Conservation (phyloP, 768 basidiomycete genomes). For the Boletales sp. region DNA sequence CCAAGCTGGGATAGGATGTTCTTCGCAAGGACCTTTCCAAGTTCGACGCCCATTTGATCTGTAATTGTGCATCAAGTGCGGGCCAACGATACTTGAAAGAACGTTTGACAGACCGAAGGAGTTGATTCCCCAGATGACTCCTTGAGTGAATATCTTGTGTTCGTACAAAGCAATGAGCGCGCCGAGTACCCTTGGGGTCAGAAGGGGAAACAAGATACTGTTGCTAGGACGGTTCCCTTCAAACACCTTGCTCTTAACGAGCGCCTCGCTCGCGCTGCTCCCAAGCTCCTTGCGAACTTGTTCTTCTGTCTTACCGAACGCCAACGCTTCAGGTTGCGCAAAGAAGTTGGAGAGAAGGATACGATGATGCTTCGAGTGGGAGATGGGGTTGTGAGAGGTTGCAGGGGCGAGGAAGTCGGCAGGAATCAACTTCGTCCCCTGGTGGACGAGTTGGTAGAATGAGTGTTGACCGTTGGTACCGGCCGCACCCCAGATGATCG, state of each 20-base stretch:
- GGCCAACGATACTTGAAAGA: not conserved
- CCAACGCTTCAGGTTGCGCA: constrained; percentile 95
- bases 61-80: constrained; percentile 1
- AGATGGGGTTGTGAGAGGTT: constrained; percentile 87
- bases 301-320: constrained; percentile 95
- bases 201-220: constrained; percentile 89
- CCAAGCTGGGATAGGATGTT: constrained; percentile 87
- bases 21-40: constrained; percentile 97
- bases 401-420: constrained; percentile 91
- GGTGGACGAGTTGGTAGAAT: constrained; percentile 97
- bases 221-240: constrained; percentile 97
- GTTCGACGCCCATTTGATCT: constrained; percentile 99
- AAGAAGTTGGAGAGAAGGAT: constrained; percentile 98
- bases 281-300: constrained; percentile 72
- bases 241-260: constrained; percentile 97
- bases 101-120: constrained; percentile 70
- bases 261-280: constrained; percentile 69
- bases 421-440: constrained; percentile 90
- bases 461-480: constrained; percentile 99
- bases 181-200: constrained; percentile 87
- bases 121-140: constrained; percentile 98
- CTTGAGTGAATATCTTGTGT: constrained; percentile 99
- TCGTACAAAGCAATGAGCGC: constrained; percentile 90
- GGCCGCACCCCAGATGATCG: constrained; percentile 98
- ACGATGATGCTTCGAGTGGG: constrained; percentile 87